A percentile compares a stretch with the other conserved stretches of the same genome.
Evolutionary conservation across 352 stramenopile species (phyloP).

Genomic region (Pythium vanterpoolii): DNA sequence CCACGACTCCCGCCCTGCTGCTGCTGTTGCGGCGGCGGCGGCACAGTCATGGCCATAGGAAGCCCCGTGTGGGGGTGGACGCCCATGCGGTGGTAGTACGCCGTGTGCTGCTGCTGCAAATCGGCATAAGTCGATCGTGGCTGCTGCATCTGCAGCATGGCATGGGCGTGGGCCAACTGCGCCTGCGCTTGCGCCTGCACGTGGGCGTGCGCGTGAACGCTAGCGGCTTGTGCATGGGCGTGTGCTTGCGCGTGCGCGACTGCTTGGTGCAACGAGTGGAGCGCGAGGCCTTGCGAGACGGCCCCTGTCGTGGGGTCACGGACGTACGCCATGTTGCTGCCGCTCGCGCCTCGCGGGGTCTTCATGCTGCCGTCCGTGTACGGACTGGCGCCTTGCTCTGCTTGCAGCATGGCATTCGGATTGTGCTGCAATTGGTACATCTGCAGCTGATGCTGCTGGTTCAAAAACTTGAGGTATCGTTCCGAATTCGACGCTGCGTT

Average conservation of each 20-base stretch:
- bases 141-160: conserved; percentile 53
- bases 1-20: conserved; percentile 13
- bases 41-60: conserved; percentile 9
- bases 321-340: conserved; percentile 10
- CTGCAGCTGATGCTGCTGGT: conserved; percentile 85
- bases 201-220: conserved; percentile 33
- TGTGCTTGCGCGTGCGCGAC: conserved; percentile 25
- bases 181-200: conserved; percentile 41
- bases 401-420: conserved; percentile 36
- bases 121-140: background rate
- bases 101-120: conserved; percentile 31
- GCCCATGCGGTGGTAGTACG: conserved; percentile 52
- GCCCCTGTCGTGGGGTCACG: conserved; percentile 30
- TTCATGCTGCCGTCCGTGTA: conserved; percentile 57
- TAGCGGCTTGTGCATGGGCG: conserved; percentile 20
- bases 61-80: conserved; percentile 26
- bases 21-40: too few species aligned
- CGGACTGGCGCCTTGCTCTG: conserved; percentile 32
- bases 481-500: conserved; percentile 55
- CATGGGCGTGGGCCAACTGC: conserved; percentile 36
- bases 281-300: conserved; percentile 33
- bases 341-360: too few species aligned
- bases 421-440: conserved; percentile 81
- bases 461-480: conserved; percentile 80
- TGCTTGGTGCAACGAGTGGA: conserved; percentile 64